These are phyloP conservation scores for Fonsecaea multimorphosa DNA, from an alignment of 2,329 filamentous ascomycete species.

Conservation along the genomic window DNA sequence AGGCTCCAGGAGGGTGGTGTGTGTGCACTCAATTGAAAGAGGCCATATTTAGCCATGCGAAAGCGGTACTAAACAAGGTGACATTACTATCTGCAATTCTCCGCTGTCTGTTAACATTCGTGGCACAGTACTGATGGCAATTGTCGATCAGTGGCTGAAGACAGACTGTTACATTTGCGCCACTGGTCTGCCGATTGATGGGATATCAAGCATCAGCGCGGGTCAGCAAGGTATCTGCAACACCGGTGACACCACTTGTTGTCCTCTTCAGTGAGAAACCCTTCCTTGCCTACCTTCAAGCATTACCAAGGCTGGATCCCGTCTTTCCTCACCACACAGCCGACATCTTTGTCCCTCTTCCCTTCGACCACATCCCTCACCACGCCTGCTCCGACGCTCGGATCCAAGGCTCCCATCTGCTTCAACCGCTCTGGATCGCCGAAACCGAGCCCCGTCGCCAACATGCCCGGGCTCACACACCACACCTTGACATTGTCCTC, in stretches of 20 bases:
- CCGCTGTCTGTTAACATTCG: slow-evolving; percentile 50
- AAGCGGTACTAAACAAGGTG: slow-evolving; percentile 68
- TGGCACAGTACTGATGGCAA: not conserved
- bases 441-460: slow-evolving; percentile 54
- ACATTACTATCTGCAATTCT: slow-evolving; percentile 82
- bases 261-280: not conserved
- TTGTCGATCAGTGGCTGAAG: slow-evolving; percentile 23
- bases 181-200: slow-evolving; percentile 29
- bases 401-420: slow-evolving; percentile 43
- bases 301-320: slow-evolving; percentile 37
- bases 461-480: slow-evolving; percentile 55
- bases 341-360: slow-evolving; percentile 45
- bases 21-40: slow-evolving; percentile 53
- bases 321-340: slow-evolving; percentile 42
- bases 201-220: slow-evolving; percentile 18
- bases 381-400: slow-evolving; percentile 43
- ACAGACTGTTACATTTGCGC: slow-evolving; percentile 30
- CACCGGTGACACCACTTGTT: slow-evolving; percentile 2
- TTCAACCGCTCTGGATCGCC: slow-evolving; percentile 40
- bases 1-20: slow-evolving; percentile 81
- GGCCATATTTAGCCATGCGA: slow-evolving; percentile 51
- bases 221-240: not conserved
- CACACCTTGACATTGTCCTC: slow-evolving; percentile 60
- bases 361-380: slow-evolving; percentile 41
- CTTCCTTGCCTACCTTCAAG: not conserved